Evolutionary conservation across 768 basidiomycete species (phyloP).

Genomic region (Ephemerocybe angulata): DNA sequence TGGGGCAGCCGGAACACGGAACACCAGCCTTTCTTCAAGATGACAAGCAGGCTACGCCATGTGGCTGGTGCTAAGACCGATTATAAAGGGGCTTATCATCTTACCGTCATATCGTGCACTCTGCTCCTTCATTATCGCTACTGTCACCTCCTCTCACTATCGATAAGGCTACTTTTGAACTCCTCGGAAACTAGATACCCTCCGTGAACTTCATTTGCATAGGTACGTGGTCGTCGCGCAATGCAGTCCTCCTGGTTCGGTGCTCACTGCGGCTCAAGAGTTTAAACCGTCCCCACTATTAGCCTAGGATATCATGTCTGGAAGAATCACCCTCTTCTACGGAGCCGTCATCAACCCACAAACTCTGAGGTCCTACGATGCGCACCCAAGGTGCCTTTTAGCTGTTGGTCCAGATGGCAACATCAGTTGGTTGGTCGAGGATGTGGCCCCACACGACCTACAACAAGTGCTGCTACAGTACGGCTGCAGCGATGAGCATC

Average conservation of each 20-base stretch:
- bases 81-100: neutral
- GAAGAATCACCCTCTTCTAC: conserved; percentile 34
- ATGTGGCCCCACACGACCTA: conserved; percentile 47
- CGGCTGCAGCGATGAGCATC: conserved; percentile 42
- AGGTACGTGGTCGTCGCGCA: neutral
- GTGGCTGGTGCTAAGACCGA: neutral
- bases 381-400: conserved; percentile 52
- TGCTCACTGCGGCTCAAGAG: too few species aligned
- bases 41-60: neutral
- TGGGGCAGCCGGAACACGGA: too few species aligned
- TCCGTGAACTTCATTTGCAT: neutral
- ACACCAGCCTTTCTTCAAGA: too few species aligned
- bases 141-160: neutral
- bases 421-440: conserved; percentile 69
- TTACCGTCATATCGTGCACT: neutral
- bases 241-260: too few species aligned
- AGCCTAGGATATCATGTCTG: conserved; percentile 11
- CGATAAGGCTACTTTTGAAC: neutral
- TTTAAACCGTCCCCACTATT: neutral
- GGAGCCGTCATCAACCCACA: conserved; percentile 57
- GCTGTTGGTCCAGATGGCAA: conserved; percentile 43
- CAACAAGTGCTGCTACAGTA: conserved; percentile 49
- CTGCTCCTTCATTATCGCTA: too few species aligned
- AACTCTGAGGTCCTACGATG: conserved; percentile 38
- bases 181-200: neutral